Conservation (phyloP, 257 asterid genomes). For the Jacaranda copaia region DNA sequence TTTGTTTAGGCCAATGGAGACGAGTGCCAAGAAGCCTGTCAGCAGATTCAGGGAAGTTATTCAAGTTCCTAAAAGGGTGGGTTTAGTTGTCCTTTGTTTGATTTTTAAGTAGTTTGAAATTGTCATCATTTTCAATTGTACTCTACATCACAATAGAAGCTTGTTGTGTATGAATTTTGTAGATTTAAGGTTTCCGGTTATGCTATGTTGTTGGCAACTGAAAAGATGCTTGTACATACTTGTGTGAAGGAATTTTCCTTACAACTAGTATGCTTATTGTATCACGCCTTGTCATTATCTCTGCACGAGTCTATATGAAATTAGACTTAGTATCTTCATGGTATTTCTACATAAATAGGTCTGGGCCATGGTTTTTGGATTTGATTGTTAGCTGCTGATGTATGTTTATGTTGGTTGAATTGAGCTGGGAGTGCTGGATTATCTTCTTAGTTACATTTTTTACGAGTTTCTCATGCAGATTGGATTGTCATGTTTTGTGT, state of each 20-base stretch:
- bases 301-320: neutral
- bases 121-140: neutral
- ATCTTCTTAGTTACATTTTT: neutral
- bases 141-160: neutral
- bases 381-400: neutral
- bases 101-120: neutral
- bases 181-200: neutral
- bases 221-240: neutral
- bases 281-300: neutral
- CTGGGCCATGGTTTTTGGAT: neutral
- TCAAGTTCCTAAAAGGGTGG: slow-evolving; percentile 83
- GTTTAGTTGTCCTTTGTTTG: slow-evolving; percentile 7
- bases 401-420: slow-evolving; percentile 7
- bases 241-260: neutral
- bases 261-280: neutral
- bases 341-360: neutral
- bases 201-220: neutral
- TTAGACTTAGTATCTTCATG: slow-evolving; percentile 1
- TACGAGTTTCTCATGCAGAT: slow-evolving; percentile 18
- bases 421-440: slow-evolving; percentile 2
- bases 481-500: neutral
- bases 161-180: slow-evolving; percentile 10
- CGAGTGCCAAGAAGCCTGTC: slow-evolving; percentile 90
- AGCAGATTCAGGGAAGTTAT: slow-evolving; percentile 76
- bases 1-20: slow-evolving; percentile 85